These are phyloP conservation scores for Novymonas esmeraldas DNA, from an alignment of 208 protist genomes.

Conservation along the genomic window DNA sequence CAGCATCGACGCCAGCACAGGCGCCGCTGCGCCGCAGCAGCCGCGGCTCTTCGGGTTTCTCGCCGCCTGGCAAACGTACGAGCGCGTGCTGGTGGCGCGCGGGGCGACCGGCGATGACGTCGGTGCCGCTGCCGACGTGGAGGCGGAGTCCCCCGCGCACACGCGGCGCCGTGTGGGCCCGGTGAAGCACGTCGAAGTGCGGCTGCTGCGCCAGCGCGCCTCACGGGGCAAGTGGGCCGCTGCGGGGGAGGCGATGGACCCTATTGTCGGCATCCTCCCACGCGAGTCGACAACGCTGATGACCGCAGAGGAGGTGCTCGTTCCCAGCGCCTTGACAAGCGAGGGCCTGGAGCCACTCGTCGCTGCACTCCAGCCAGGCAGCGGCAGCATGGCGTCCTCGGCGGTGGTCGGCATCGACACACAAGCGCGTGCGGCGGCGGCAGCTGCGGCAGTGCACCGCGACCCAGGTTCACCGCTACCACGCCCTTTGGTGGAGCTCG, in stretches of 20 bases:
- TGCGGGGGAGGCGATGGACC: background rate
- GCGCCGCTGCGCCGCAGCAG: background rate
- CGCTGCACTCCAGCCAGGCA: slow-evolving; percentile 7
- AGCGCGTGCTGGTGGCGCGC: background rate
- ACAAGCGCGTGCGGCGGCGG: background rate
- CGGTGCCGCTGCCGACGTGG: background rate
- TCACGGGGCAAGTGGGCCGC: slow-evolving; percentile 19
- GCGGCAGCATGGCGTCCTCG: background rate
- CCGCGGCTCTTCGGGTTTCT: slow-evolving; percentile 20
- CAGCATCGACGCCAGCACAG: background rate
- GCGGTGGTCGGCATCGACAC: slow-evolving; percentile 19
- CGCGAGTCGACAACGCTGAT: slow-evolving; percentile 21
- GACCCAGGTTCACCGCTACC: background rate
- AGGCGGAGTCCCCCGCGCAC: background rate
- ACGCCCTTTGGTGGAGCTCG: slow-evolving; percentile 4
- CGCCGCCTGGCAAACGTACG: slow-evolving; percentile 20
- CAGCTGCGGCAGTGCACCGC: background rate
- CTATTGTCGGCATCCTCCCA: slow-evolving; percentile 25
- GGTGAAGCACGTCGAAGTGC: slow-evolving; percentile 27
- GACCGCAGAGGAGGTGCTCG: slow-evolving; percentile 37
- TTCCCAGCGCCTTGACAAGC: slow-evolving; percentile 23
- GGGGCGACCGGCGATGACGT: background rate
- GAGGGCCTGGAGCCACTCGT: slow-evolving; percentile 20
- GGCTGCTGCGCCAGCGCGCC: slow-evolving; percentile 35
- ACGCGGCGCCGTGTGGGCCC: background rate